phyloP scores from a whole-genome alignment of 768 basidiomycete genomes.

The Atractiella rhizophila region DNA sequence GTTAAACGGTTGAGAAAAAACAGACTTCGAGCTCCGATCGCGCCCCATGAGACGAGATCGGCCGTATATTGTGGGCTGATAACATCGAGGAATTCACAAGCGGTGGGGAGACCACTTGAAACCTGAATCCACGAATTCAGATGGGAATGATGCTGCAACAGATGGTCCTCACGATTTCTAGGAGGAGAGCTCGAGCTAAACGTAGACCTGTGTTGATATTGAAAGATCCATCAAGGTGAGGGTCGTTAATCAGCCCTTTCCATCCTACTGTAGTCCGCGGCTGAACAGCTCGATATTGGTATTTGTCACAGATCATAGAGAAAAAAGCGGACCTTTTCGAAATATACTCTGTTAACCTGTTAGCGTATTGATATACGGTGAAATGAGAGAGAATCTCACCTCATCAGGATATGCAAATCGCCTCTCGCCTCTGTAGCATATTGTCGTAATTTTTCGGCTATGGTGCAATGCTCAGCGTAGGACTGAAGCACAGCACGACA shows the following conservation, averaged over 20 bases:
- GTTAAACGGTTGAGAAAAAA: conserved; percentile 9
- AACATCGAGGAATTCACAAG: conserved; percentile 70
- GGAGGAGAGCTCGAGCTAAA: conserved; percentile 55
- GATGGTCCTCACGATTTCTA: conserved; percentile 32
- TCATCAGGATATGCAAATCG: conserved; percentile 85
- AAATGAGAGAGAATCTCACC: conserved; percentile 17
- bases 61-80: conserved; percentile 59
- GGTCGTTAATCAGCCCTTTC: conserved; percentile 45
- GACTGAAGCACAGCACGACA: neutral
- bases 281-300: conserved; percentile 7
- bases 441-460: conserved; percentile 47
- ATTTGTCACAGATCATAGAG: neutral
- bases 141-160: no score
- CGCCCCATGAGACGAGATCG: conserved; percentile 81
- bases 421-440: conserved; percentile 59
- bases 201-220: conserved; percentile 92
- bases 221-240: conserved; percentile 68
- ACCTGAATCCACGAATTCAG: conserved; percentile 1
- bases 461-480: conserved; percentile 2
- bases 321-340: conserved; percentile 39
- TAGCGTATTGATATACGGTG: neutral
- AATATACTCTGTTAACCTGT: conserved; percentile 38
- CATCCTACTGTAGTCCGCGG: conserved; percentile 78
- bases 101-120: conserved; percentile 57
- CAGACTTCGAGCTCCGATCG: conserved; percentile 39